Conservation (phyloP, 305 asterid genomes). For the Vinca major region DNA sequence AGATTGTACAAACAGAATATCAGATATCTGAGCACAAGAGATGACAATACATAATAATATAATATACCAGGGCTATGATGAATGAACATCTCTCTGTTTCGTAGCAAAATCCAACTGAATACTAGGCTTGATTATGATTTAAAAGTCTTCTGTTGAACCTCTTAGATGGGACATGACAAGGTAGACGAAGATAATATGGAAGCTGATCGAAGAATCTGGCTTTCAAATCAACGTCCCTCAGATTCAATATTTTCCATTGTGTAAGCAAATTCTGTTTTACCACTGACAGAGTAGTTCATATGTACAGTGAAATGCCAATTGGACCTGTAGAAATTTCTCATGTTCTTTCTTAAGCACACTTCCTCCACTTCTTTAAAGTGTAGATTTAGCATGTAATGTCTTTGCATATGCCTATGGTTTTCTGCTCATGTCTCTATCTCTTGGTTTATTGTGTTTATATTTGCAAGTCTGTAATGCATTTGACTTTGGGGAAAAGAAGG, state of each 20-base stretch:
- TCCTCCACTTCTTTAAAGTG: background rate
- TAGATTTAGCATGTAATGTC: background rate
- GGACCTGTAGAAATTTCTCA: background rate
- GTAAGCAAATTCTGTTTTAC: background rate
- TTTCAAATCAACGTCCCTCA: background rate
- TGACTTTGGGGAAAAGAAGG: background rate
- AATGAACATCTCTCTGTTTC: background rate
- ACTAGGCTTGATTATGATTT: background rate
- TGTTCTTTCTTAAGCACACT: background rate
- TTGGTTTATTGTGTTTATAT: background rate
- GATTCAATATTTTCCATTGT: background rate
- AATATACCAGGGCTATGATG: background rate
- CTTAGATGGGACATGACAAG: background rate
- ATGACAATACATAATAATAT: background rate
- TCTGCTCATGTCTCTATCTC: background rate
- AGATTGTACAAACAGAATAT: background rate
- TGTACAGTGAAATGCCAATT: background rate
- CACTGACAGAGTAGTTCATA: background rate
- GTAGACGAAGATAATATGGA: background rate
- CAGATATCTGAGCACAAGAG: background rate
- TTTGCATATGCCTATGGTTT: background rate
- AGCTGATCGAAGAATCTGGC: background rate
- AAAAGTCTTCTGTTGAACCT: background rate
- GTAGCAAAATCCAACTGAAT: background rate
- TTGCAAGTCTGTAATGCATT: background rate